A percentile compares a stretch with the other conserved stretches of the same genome.
phyloP scores from a whole-genome alignment of 805 yeast genomes.

The Candida railenensis region DNA sequence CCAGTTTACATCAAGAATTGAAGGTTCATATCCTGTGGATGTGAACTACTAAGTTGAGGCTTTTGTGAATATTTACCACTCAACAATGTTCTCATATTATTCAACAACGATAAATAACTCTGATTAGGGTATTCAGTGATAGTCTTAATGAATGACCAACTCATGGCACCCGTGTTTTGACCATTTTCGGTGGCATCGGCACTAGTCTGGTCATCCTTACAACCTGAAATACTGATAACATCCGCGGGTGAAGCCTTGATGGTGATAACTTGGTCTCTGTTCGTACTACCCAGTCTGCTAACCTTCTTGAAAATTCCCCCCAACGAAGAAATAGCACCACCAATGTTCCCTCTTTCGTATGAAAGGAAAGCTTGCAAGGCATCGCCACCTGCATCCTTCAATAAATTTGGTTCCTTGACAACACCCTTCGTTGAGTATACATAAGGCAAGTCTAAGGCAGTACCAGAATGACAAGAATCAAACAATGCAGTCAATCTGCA shows the following conservation, averaged over 20 bases:
- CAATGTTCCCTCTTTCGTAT: slow-evolving; percentile 34
- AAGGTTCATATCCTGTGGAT: slow-evolving; percentile 39
- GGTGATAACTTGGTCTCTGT: slow-evolving; percentile 24
- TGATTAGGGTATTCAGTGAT: slow-evolving; percentile 29
- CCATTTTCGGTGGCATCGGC: slow-evolving; percentile 39
- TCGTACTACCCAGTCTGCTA: slow-evolving; percentile 12
- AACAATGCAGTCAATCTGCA: slow-evolving; percentile 38
- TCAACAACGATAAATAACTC: slow-evolving; percentile 32
- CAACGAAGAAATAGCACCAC: slow-evolving; percentile 38
- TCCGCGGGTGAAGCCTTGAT: slow-evolving; percentile 38
- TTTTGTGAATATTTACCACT: slow-evolving; percentile 34
- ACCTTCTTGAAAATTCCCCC: slow-evolving; percentile 35
- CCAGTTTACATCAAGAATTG: slow-evolving; percentile 27
- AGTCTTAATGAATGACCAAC: slow-evolving; percentile 34
- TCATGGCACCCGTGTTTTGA: slow-evolving; percentile 40
- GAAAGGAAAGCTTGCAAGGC: slow-evolving; percentile 30
- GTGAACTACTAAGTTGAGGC: slow-evolving; percentile 39
- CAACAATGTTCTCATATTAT: slow-evolving; percentile 35
- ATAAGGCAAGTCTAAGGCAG: slow-evolving; percentile 39
- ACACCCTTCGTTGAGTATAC: slow-evolving; percentile 42
- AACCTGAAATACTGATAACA: slow-evolving; percentile 35
- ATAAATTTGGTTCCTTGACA: slow-evolving; percentile 36
- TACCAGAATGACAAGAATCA: slow-evolving; percentile 42
- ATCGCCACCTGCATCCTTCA: slow-evolving; percentile 36
- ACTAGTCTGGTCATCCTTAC: slow-evolving; percentile 41